Evolutionary conservation across 2,329 filamentous ascomycete genomes (phyloP).

Genomic region (Neofusicoccum kwambonambiense): DNA sequence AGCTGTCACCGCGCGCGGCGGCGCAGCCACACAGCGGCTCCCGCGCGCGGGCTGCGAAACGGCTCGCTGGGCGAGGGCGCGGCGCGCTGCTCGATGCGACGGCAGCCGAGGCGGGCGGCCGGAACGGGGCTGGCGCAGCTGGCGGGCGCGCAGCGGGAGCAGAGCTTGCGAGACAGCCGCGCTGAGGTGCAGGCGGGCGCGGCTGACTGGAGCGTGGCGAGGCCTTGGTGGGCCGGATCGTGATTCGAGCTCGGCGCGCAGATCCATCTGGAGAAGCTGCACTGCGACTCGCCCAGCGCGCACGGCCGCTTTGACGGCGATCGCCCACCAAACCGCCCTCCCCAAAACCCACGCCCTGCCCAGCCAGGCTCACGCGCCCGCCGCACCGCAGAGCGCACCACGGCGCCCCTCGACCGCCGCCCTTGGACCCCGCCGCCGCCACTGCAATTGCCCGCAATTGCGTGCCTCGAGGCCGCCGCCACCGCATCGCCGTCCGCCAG

Average conservation of each 20-base stretch:
- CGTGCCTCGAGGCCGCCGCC: background rate
- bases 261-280: constrained; percentile 7
- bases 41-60: too few relatives aligned
- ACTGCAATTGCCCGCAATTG: too few relatives aligned
- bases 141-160: background rate
- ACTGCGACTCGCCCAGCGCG: background rate
- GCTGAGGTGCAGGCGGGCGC: background rate
- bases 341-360: background rate
- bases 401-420: background rate
- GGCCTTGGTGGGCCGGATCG: constrained; percentile 2
- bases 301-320: background rate
- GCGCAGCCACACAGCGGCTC: too few relatives aligned
- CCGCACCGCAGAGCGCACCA: background rate
- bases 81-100: too few relatives aligned
- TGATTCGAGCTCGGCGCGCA: background rate
- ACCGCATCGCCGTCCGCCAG: background rate
- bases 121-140: background rate
- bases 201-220: background rate
- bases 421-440: background rate
- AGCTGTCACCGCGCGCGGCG: too few relatives aligned
- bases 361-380: background rate
- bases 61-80: too few relatives aligned
- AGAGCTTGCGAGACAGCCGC: background rate
- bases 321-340: background rate
- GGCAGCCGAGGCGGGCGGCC: too few relatives aligned